Evolutionary conservation across 306 rosid species (phyloP).

Genomic region (Sicyos edulis): DNA sequence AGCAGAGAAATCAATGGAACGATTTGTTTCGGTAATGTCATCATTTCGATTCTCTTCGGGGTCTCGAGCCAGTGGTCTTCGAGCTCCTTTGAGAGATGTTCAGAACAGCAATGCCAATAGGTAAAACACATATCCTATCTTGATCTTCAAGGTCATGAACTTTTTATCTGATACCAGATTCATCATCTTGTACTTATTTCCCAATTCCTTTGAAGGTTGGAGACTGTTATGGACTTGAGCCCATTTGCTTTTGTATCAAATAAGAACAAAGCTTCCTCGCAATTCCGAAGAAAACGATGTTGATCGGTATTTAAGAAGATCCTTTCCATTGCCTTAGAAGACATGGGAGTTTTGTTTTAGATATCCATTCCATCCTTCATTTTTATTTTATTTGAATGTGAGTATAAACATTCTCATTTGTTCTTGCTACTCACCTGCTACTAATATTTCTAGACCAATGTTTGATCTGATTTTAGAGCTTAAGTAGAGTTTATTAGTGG

Average conservation of each 20-base stretch:
- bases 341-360: neutral
- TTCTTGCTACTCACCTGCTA: neutral
- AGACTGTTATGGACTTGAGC: constrained; percentile 11
- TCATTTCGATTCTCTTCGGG: constrained; percentile 32
- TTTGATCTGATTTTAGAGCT: constrained; percentile 8
- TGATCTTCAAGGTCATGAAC: constrained; percentile 20
- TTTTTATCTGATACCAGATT: neutral
- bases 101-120: constrained; percentile 38
- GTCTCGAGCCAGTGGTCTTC: constrained; percentile 90
- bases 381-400: constrained; percentile 18
- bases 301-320: constrained; percentile 17
- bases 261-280: neutral
- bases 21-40: constrained; percentile 14
- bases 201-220: constrained; percentile 7
- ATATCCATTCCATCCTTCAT: neutral
- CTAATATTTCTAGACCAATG: neutral
- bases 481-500: neutral
- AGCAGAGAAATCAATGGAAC: constrained; percentile 33
- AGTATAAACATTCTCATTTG: neutral
- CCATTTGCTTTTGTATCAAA: constrained; percentile 22
- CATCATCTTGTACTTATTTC: constrained; percentile 2
- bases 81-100: constrained; percentile 76
- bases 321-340: neutral
- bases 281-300: constrained; percentile 4
- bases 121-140: constrained; percentile 30